Evolutionary conservation across 306 rosid genomes (phyloP), one percentile per base, ranked within the genome.

Genomic region (Dryas octopetala): DNA sequence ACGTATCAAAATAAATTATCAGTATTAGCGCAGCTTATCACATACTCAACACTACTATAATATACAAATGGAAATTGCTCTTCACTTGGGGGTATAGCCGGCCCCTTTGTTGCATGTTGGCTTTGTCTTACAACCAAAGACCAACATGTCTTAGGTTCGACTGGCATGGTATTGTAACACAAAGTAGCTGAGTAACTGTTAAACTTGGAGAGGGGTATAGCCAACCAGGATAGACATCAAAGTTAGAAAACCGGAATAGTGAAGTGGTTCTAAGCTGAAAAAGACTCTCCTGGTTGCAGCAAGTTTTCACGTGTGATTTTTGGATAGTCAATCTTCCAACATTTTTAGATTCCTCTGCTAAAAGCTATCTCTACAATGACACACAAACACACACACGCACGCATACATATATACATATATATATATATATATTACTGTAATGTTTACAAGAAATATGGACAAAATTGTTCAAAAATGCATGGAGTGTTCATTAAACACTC

Each of bases 1-100:
- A 68, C 38, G 82, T 32, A 75, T 63, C 41, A 79, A 81, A 66
- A 70, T 16, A 69, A 53, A 44, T 45, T 61, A 41, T 68, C 58
- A 62, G 66, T 45, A 46, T n/a, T 10, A 23, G 12, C n/a, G 68
- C 46, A 52, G 46, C 10, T 77, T 19, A 49, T 16, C 41, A 64
- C 68, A 67, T 19, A 49, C n/a, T 4, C 26, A 75, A 40, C 26
- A 63, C 73, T 47, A 74, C 61, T n/a, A 53, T 41, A 17, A 41
- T 19, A 51, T 69, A 52, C 46, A 10, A 9, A 8, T 5, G 4
- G 38, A 40, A 38, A 70, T n/a, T 16, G 28, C 32, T 10, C 13
- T 58, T 58, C 40, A 19, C 5, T 58, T 32, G 38, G 38, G 38
- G 38, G 38, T 32, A 32, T 32, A 32, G 38, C 38, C 38, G 38